Evolutionary conservation across 805 yeast species (phyloP).

Genomic region (Saturnispora serradocipensis): DNA sequence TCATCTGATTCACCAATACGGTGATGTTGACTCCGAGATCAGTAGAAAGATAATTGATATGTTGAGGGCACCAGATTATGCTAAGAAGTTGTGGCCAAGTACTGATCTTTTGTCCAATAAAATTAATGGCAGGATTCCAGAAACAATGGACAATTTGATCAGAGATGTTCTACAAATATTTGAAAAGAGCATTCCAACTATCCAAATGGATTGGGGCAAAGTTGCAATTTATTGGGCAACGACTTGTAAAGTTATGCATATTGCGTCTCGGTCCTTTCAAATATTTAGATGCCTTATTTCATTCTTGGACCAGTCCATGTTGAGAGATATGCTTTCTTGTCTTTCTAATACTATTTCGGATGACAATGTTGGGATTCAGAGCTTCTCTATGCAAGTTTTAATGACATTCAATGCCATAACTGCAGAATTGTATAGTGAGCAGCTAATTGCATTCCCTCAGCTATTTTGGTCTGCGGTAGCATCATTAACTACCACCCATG

Average conservation of each 20-base stretch:
- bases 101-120: constrained; percentile 74
- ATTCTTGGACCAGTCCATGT: constrained; percentile 76
- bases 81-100: constrained; percentile 65
- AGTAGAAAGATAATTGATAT: constrained; percentile 48
- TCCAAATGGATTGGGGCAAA: constrained; percentile 80
- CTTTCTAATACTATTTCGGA: constrained; percentile 90
- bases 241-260: constrained; percentile 91
- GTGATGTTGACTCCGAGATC: constrained; percentile 41
- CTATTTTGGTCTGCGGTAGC: constrained; percentile 95
- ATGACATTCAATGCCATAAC: constrained; percentile 93
- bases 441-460: constrained; percentile 82
- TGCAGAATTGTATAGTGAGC: constrained; percentile 71
- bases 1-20: constrained; percentile 59
- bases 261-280: constrained; percentile 95
- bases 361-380: constrained; percentile 81
- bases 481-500: constrained; percentile 80
- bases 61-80: constrained; percentile 43
- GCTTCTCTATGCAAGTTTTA: constrained; percentile 92
- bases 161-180: constrained; percentile 55
- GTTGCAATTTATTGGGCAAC: constrained; percentile 91
- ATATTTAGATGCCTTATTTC: constrained; percentile 77
- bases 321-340: constrained; percentile 88
- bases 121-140: constrained; percentile 76
- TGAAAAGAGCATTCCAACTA: constrained; percentile 32
- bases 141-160: constrained; percentile 69